A percentile compares a stretch with the other conserved stretches of the same genome.
phyloP scores from a whole-genome alignment of 768 basidiomycete species.

The Termitomyces sp. region DNA sequence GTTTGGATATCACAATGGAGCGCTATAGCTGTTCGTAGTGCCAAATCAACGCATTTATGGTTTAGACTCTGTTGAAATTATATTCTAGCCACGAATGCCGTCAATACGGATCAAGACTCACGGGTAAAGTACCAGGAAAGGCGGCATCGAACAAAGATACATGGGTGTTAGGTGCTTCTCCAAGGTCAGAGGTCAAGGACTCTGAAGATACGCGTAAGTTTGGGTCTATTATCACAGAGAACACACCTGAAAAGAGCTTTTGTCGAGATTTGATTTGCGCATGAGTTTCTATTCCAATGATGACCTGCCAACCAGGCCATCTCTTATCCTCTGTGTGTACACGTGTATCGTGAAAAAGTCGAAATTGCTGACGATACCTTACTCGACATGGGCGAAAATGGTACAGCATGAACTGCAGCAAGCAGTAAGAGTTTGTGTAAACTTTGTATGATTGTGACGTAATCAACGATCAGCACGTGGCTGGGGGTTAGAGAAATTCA shows the following conservation, averaged over 20 bases:
- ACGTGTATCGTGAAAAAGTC: conserved; percentile 27
- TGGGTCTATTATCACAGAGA: not conserved
- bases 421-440: not conserved
- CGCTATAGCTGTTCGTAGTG: conserved; percentile 76
- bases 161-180: conserved; percentile 60
- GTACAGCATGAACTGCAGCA: conserved; percentile 15
- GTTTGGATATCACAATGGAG: conserved; percentile 58
- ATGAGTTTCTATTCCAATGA: conserved; percentile 94
- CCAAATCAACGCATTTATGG: conserved; percentile 68
- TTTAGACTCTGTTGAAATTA: conserved; percentile 44
- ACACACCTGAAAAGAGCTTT: conserved; percentile 79
- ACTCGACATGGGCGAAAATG: conserved; percentile 15
- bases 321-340: conserved; percentile 32
- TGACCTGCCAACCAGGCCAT: conserved; percentile 86
- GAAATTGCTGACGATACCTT: conserved; percentile 12
- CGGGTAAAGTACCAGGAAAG: conserved; percentile 90
- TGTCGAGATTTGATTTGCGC: conserved; percentile 83
- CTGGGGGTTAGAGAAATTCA: not conserved
- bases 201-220: conserved; percentile 19
- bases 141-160: conserved; percentile 83
- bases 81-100: not conserved
- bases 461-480: conserved; percentile 13
- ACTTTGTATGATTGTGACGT: conserved; percentile 1
- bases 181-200: conserved; percentile 32
- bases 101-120: conserved; percentile 28